Conservation (phyloP, 257 asterid species). For the Verbascum thapsus region DNA sequence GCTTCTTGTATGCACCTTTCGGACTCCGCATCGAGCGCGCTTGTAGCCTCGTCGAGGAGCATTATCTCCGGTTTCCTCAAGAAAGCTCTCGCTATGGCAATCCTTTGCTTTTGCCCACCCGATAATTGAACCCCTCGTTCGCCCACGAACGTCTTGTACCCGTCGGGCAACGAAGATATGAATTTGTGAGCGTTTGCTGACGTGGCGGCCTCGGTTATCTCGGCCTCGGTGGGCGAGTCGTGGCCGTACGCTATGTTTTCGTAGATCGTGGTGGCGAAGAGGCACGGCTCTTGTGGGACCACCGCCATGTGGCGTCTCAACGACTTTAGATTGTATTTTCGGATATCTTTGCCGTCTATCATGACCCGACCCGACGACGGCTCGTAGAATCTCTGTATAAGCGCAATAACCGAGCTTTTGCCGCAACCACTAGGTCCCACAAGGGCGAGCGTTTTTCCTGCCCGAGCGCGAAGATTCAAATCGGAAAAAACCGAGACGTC, state of each 20-base stretch:
- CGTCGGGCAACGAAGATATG: constrained; percentile 48
- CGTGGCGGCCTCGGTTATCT: constrained; percentile 72
- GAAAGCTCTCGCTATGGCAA: constrained; percentile 39
- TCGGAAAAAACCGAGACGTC: constrained; percentile 60
- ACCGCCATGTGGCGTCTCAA: constrained; percentile 68
- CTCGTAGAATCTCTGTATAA: constrained; percentile 64
- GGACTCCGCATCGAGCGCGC: constrained; percentile 54
- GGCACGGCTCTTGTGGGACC: constrained; percentile 87
- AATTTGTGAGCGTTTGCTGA: constrained; percentile 72
- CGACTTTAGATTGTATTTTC: constrained; percentile 72
- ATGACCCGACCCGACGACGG: constrained; percentile 69
- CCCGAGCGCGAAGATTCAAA: constrained; percentile 63
- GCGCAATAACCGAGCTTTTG: constrained; percentile 67
- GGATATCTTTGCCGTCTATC: constrained; percentile 73
- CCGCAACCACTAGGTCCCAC: constrained; percentile 87
- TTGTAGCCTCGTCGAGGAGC: constrained; percentile 40
- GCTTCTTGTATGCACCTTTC: constrained; percentile 75
- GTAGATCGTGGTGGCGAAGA: constrained; percentile 68
- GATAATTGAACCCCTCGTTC: constrained; percentile 40
- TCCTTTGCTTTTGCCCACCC: constrained; percentile 41
- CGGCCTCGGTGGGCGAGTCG: constrained; percentile 67
- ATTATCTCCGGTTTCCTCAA: constrained; percentile 37
- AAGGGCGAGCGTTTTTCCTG: constrained; percentile 77
- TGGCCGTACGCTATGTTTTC: constrained; percentile 82
- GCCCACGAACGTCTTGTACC: constrained; percentile 44